Evolutionary conservation across 257 asterid genomes (phyloP), one percentile per base, ranked within the genome.

Genomic region (Scutellaria galericulata): DNA sequence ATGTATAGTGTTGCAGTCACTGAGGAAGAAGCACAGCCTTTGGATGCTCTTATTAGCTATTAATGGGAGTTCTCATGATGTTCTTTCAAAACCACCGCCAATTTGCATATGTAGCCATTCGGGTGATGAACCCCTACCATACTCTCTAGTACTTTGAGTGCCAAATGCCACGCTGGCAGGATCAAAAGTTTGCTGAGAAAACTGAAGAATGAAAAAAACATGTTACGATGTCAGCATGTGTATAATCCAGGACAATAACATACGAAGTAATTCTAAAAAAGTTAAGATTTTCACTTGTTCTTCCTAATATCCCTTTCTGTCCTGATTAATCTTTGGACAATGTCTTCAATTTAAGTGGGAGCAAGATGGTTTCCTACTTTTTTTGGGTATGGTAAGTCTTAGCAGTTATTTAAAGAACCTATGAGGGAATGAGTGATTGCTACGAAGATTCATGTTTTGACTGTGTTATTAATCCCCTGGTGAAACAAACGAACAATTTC

Each of bases 21-120:
- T 70, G 64, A 81, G 78, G 82, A 64, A 56, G 77, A 74, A 45
- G 71, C 79, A 56, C 27, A 48, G 72, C 66, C 64, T 74, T 66
- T 12, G 71, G 6, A 59, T 57, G 80, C 78, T 72, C 66, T 83
- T 80, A 74, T 78, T 76, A 54, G 73, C 63, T 64, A 22, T 62
- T 15, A 14, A 50, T 53, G 64, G 9, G 64, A 42, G 61, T 52
- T 71, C 50, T 83, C 78, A 90, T n/a, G 90, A 74, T 64, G 87
- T 69, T 75, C 91, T 75, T 75, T 88, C 95, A 65, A 90, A 88
- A 52, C 95, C 89, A n/a, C 97, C 85, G 14, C 98, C 98, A 63
- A 86, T 85, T 85, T 93, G 98, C 98, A 93, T 93, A 61, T 93
- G 97, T 53, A 88, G 86, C 98, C 98, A 93, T 61, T 89, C 98